Evolutionary conservation across 257 asterid genomes (phyloP), one percentile per base, ranked within the genome.

Genomic region (Linaria vulgaris): DNA sequence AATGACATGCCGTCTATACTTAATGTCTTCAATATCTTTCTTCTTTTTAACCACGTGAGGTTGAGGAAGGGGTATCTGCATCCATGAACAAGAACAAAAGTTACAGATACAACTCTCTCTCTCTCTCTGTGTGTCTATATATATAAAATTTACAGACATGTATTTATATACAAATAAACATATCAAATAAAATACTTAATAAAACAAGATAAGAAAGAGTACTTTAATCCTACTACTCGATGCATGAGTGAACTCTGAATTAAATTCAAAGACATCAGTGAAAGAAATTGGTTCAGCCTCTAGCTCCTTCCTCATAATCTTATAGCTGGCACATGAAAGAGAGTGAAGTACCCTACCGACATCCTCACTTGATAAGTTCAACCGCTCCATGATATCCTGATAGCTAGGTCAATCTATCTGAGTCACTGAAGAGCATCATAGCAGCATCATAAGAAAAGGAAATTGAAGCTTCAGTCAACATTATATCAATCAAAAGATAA

Each of bases 21-120:
- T 94, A 68, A 94, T 97, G 69, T 94, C 99, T 80, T 94, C 99
- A 23, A 94, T 85, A 6, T 90, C 99, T 74, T 88, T 94, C 79
- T 90, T 94, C 77, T 86, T 90, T 84, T 94, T 97, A 61, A 90
- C 99, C 70, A 94, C 97, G 0, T 97, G 99, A 39, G 99, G 99
- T 22, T n/a, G n/a, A n/a, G n/a, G n/a, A n/a, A 94, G 88, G 49
- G 99, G 97, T 39, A 94, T 83, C 99, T 94, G 79, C 63, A 71
- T 50, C 56, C 51, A 72, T 19, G 19, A 4, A 43, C n/a, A n/a
- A n/a, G n/a, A n/a, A n/a, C 6, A 67, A 46, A 17, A 67, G 45
- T 73, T 56, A 49, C 38, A 67, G 14, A 31, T 12, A 48, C 37
- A 19, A 45, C 58, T 30, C 59, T 21, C 64, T 38, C 56, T 34